Evolutionary conservation across 345 rosid genomes (phyloP).

Genomic region (Lepidium africanum): DNA sequence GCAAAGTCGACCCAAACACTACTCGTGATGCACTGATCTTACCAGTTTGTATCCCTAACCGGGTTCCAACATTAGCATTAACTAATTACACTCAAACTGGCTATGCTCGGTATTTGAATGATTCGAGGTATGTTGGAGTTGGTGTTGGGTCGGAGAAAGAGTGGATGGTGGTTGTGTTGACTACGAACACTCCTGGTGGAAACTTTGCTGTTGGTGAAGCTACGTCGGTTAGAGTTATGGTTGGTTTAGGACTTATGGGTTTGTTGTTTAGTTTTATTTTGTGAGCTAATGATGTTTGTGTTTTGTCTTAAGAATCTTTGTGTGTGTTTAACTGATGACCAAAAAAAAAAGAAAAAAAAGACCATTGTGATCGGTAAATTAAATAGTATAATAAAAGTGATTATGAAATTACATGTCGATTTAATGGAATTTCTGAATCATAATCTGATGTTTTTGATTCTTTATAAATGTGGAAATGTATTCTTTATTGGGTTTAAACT

Average conservation of each 20-base stretch:
- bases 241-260: slow-evolving; percentile 6
- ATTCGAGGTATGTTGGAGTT: slow-evolving; percentile 46
- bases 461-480: no score
- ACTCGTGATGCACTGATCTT: slow-evolving; percentile 48
- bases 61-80: slow-evolving; percentile 57
- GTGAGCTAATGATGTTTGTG: not conserved
- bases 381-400: no score
- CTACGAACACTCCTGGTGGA: slow-evolving; percentile 38
- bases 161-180: slow-evolving; percentile 70
- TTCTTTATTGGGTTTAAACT: no score
- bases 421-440: no score
- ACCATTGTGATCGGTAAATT: not conserved
- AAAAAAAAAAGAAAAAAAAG: no score
- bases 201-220: slow-evolving; percentile 35
- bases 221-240: not conserved
- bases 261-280: slow-evolving; percentile 12
- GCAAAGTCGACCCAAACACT: slow-evolving; percentile 44
- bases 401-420: no score
- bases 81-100: slow-evolving; percentile 58
- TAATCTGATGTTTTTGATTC: no score
- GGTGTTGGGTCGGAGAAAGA: slow-evolving; percentile 68
- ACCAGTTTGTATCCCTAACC: slow-evolving; percentile 56
- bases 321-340: no score
- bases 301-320: not conserved
- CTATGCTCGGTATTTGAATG: slow-evolving; percentile 46